Evolutionary conservation across 192 early-diverging fungal species (phyloP), one percentile per base, ranked within the genome.

Genomic region (Backusella australiensis): DNA sequence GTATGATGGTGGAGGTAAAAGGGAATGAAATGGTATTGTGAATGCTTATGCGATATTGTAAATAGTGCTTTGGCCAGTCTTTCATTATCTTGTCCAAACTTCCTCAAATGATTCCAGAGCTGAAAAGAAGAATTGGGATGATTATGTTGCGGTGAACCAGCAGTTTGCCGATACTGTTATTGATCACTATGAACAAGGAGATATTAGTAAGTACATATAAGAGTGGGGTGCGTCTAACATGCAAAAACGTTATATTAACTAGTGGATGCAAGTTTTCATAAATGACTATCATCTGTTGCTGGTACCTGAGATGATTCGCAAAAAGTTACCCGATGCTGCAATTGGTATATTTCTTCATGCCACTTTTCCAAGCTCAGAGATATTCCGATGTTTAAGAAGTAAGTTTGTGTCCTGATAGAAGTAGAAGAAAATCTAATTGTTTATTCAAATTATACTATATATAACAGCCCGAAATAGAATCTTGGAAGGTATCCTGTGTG

Each of bases 311-410:
- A 93, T 99, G 90, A 84, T 99, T 26, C 90, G 97, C 49, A 78
- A 92, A 79, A 88, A 86, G 56, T 80, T 98, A 36, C 97, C 97
- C 0, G 74, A 89, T 35, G 96, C 97, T 26, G 89, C 87, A 23
- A 95, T 98, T 74, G 96, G 96, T n/a, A 94, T 99, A 79, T 99
- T 98, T 81, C 86, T 99, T 72, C 97, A 99, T 84, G 95, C 97
- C 7, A 96, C 97, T 3, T 98, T 98, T 78, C 97, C 97, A 26
- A 94, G 92, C 77, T 96, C 94, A 4, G 97, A 99, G 78, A 97
- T 99, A 38, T 96, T 98, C 86, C 87, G 97, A 63, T 97, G 96
- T 84, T 82, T 99, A 39, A 95, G 86, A 42, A 84, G 89, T 86
- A 81, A 83, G 88, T 82, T 14, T 66, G 21, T 26, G 19, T 34